Evolutionary conservation across 2,329 filamentous ascomycete species (phyloP).

Genomic region (Metarhizium brunneum): DNA sequence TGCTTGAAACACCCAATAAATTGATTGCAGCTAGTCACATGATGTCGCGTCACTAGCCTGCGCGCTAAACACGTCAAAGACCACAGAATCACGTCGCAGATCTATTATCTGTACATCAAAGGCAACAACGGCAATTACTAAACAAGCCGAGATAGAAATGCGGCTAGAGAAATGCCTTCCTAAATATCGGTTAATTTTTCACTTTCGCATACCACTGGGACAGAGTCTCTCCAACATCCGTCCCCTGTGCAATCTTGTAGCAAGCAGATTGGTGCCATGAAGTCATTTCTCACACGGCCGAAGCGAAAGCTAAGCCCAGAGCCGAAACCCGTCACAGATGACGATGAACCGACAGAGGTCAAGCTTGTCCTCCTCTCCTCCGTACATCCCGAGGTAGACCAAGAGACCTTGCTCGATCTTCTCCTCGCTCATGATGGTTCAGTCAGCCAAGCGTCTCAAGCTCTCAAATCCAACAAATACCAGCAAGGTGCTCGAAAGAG

Average conservation of each 20-base stretch:
- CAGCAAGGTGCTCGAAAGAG: slow-evolving; percentile 22
- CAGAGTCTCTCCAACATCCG: background rate
- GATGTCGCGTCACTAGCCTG: slow-evolving; percentile 1
- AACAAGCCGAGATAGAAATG: background rate
- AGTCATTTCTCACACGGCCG: slow-evolving; percentile 44
- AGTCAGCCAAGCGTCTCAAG: slow-evolving; percentile 53
- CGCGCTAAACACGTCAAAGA: background rate
- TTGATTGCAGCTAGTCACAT: slow-evolving; percentile 1
- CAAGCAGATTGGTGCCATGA: slow-evolving; percentile 30
- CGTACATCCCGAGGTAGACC: slow-evolving; percentile 54
- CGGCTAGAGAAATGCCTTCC: background rate
- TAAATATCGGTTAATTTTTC: background rate
- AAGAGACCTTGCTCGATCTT: slow-evolving; percentile 65
- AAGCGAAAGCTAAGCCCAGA: slow-evolving; percentile 37
- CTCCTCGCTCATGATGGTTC: slow-evolving; percentile 71
- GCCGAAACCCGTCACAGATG: slow-evolving; percentile 12
- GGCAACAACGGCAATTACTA: background rate
- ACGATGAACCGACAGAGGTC: slow-evolving; percentile 68
- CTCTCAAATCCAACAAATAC: slow-evolving; percentile 32
- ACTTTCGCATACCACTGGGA: background rate
- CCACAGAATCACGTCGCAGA: background rate
- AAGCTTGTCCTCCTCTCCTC: slow-evolving; percentile 81
- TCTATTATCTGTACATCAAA: background rate
- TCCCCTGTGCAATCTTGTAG: background rate
- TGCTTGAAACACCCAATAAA: background rate